Percentiles rank a stretch among this genome's conserved stretches.
phyloP scores from a whole-genome alignment of 305 asterid genomes.

The Plantago coronopus region DNA sequence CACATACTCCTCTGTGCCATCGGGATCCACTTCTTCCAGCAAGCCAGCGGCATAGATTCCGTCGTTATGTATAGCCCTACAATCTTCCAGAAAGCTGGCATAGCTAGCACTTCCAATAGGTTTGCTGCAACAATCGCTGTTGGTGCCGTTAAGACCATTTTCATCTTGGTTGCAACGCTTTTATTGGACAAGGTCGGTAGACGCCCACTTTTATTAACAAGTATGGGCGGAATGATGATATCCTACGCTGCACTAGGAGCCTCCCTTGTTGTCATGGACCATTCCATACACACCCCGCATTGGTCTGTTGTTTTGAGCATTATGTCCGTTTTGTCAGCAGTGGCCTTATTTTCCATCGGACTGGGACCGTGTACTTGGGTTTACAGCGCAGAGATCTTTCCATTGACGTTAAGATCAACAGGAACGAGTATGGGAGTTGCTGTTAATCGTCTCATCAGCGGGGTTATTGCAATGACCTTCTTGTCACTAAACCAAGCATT shows the following conservation, averaged over 20 bases:
- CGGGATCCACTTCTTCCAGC: constrained; percentile 51
- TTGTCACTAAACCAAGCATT: constrained; percentile 35
- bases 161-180: constrained; percentile 45
- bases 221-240: constrained; percentile 36
- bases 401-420: constrained; percentile 47
- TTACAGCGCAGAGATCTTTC: constrained; percentile 59
- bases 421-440: constrained; percentile 51
- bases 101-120: constrained; percentile 18
- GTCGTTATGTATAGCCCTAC: constrained; percentile 47
- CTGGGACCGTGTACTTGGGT: constrained; percentile 71
- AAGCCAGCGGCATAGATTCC: constrained; percentile 49
- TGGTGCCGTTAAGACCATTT: constrained; percentile 38
- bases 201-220: constrained; percentile 37
- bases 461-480: constrained; percentile 47
- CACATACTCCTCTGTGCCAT: constrained; percentile 41
- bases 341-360: constrained; percentile 49
- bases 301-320: constrained; percentile 44
- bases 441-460: constrained; percentile 40
- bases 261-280: constrained; percentile 34
- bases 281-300: constrained; percentile 22
- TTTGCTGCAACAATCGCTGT: constrained; percentile 49
- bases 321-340: constrained; percentile 31
- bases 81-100: constrained; percentile 49
- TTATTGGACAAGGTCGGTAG: constrained; percentile 47
- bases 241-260: constrained; percentile 27